Evolutionary conservation across 1,139 yeast genomes (phyloP), one percentile per base, ranked within the genome.

Genomic region (Candida neerlandica): DNA sequence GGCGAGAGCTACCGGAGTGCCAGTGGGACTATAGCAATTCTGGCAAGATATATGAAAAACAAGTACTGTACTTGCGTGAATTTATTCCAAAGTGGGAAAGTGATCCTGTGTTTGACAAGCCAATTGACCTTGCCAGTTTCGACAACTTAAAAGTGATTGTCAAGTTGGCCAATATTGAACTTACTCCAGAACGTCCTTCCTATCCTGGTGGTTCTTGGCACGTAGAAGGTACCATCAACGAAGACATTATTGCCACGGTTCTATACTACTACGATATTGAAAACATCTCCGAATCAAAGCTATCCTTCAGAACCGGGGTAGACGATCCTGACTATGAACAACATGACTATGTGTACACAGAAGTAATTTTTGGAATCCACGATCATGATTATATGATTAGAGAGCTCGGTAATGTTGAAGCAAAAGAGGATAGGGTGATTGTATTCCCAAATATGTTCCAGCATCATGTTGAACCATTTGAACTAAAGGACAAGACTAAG

Each of bases 231-330:
- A 64, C 72, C 2, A 63, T 67, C 41, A 70, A 70, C 51, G 81
- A 75, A 57, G 73, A 71, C 53, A 75, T 75, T 43, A 69, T 75
- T 2, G 78, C 77, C 1, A 73, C 79, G 1, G 62, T 68, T 1
- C 57, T 75, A 38, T 75, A 74, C 59, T 75, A 75, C 56, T 76
- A 75, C 52, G 80, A 76, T 51, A 52, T 60, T 14, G 75, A 70
- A 18, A 75, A 75, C 55, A 73, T 75, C 46, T 59, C 69, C 4
- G 71, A 69, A 30, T 70, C 77, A 4, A 59, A 50, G 18, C 60
- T 75, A 21, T 58, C 67, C 4, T 75, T 75, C 57, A 60, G 75
- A 49, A 52, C 60, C 2, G 62, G 66, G 0, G 62, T 56, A 50
- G 70, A 65, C 26, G 76, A 70, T 35, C 77, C 78, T 1, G 37